A percentile compares a stretch with the other conserved stretches of the same genome.
Conservation (phyloP, 1,284 basidiomycete genomes). For the Cystodermella granulosa region DNA sequence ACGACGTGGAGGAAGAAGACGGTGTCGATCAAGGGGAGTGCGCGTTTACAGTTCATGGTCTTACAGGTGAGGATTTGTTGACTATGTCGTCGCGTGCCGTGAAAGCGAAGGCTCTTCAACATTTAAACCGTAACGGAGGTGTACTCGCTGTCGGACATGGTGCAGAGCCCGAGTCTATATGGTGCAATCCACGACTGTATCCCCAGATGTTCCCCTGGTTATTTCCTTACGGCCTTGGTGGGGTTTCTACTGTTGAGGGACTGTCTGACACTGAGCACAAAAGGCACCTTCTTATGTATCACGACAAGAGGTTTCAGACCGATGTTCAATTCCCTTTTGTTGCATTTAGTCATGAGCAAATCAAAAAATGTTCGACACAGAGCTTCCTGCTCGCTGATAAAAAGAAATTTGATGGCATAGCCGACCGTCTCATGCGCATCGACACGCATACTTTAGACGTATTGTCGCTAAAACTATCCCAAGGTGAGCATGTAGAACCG, state of each 20-base stretch:
- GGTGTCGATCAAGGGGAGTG: constrained; percentile 30
- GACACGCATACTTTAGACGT: constrained; percentile 11
- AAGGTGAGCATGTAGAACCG: constrained; percentile 22
- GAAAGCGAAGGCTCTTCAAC: constrained; percentile 19
- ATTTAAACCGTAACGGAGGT: constrained; percentile 18
- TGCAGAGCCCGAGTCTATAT: constrained; percentile 22
- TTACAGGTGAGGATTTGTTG: constrained; percentile 25
- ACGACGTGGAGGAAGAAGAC: constrained; percentile 30
- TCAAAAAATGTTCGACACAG: too few relatives aligned
- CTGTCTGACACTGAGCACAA: constrained; percentile 15
- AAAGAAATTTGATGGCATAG: constrained; percentile 18
- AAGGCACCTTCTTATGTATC: too few relatives aligned
- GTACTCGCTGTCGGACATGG: constrained; percentile 21
- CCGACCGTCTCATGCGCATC: constrained; percentile 10
- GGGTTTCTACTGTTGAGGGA: constrained; percentile 20
- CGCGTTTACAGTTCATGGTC: constrained; percentile 35
- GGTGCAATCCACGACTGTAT: constrained; percentile 34
- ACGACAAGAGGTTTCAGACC: too few relatives aligned
- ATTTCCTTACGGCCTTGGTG: constrained; percentile 36
- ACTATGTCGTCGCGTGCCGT: constrained; percentile 13
- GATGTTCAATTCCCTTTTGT: too few relatives aligned
- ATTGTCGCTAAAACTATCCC: constrained; percentile 10
- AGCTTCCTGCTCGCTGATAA: too few relatives aligned
- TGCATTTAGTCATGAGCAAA: too few relatives aligned
- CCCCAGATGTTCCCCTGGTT: too few relatives aligned